phyloP scores from a whole-genome alignment of 257 asterid genomes.

The Thymus mandschuricus region DNA sequence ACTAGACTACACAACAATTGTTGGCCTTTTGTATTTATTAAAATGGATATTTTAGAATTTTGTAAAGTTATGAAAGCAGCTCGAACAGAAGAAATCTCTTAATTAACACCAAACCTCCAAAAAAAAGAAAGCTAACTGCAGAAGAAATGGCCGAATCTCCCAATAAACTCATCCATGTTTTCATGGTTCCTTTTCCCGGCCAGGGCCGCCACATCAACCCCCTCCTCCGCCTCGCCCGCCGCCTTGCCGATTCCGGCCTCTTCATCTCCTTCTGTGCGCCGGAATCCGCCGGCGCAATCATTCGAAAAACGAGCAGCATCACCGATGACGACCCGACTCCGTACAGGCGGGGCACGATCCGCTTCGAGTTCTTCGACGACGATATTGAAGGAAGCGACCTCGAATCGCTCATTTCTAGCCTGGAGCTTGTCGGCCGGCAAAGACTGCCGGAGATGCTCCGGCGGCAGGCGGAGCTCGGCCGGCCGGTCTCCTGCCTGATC shows the following conservation, averaged over 20 bases:
- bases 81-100: too few species aligned
- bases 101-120: too few species aligned
- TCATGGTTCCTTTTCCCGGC: constrained; percentile 63
- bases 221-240: constrained; percentile 65
- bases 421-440: constrained; percentile 50
- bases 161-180: constrained; percentile 40
- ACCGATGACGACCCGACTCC: constrained; percentile 43
- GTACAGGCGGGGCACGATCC: constrained; percentile 55
- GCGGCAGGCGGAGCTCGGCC: constrained; percentile 48
- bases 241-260: constrained; percentile 58
- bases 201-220: constrained; percentile 87
- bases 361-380: constrained; percentile 76
- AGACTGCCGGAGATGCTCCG: constrained; percentile 47
- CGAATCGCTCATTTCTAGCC: constrained; percentile 42
- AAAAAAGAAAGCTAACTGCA: too few species aligned
- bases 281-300: constrained; percentile 44
- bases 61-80: too few species aligned
- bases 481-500: constrained; percentile 68
- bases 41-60: too few species aligned
- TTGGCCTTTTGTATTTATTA: too few species aligned
- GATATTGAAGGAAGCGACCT: constrained; percentile 40
- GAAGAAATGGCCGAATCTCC: not conserved
- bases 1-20: too few species aligned
- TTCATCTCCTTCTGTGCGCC: constrained; percentile 61
- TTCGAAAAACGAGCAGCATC: constrained; percentile 45